Conservation (phyloP, 805 yeast species). For the Starmerella bacillaris region DNA sequence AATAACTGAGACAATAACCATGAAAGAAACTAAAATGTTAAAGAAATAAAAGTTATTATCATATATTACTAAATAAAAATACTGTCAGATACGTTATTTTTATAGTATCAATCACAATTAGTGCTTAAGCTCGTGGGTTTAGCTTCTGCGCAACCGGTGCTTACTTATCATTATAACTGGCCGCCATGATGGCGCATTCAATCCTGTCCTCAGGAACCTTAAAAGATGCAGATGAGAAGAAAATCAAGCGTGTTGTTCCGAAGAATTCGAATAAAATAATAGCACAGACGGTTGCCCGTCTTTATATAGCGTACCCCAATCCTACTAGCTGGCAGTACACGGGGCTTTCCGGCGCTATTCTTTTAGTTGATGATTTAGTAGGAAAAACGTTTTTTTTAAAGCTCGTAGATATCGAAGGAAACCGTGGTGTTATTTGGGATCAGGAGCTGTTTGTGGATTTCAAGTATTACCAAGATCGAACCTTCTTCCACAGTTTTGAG, state of each 20-base stretch:
- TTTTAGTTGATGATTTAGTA: constrained; percentile 75
- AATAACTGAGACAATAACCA: too few relatives aligned
- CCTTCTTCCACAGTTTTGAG: constrained; percentile 89
- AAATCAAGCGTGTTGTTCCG: constrained; percentile 75
- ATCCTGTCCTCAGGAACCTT: constrained; percentile 14
- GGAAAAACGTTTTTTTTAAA: constrained; percentile 88
- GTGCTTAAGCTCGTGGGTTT: too few relatives aligned
- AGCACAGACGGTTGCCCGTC: constrained; percentile 77
- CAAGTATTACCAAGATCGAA: constrained; percentile 80
- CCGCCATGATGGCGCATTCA: constrained; percentile 13
- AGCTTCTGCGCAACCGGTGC: too few relatives aligned
- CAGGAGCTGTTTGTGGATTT: constrained; percentile 83
- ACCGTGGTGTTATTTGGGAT: constrained; percentile 87
- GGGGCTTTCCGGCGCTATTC: constrained; percentile 75
- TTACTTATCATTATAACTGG: not conserved
- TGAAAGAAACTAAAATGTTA: too few relatives aligned
- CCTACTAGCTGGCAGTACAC: constrained; percentile 69
- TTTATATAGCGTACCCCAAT: constrained; percentile 80
- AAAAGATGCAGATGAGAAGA: constrained; percentile 55
- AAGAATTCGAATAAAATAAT: constrained; percentile 71
- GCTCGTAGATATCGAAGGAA: constrained; percentile 65
- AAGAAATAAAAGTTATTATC: too few relatives aligned
- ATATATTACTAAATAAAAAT: too few relatives aligned
- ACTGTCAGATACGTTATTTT: too few relatives aligned
- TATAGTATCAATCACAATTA: too few relatives aligned